These are phyloP conservation scores for Neofusicoccum sp. DNA, from an alignment of 2,329 filamentous ascomycete species.

Conservation along the genomic window DNA sequence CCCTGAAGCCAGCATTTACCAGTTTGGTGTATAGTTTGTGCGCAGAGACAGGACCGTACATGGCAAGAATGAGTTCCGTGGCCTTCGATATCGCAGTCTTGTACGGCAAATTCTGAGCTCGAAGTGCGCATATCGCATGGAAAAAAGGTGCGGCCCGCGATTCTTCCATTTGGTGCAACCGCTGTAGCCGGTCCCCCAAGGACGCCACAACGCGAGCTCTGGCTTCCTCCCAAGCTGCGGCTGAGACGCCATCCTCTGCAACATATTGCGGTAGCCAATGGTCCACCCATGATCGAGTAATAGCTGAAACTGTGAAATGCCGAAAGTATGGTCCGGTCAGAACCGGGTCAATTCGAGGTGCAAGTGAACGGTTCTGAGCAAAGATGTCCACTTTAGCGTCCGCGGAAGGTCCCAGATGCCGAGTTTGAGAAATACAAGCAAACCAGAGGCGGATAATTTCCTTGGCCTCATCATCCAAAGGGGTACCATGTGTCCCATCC, in stretches of 20 bases:
- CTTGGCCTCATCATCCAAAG: background rate
- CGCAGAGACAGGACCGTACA: background rate
- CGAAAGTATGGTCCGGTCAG: background rate
- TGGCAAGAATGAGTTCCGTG: background rate
- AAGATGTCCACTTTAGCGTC: background rate
- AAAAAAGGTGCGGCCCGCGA: background rate
- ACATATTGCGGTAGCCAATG: constrained; percentile 4
- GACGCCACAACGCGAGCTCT: too few species aligned
- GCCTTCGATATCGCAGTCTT: background rate
- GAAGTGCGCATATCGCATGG: background rate
- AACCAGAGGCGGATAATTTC: background rate
- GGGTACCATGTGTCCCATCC: background rate
- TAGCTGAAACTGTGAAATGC: background rate
- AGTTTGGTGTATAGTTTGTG: background rate
- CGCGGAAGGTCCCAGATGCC: background rate
- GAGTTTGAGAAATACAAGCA: background rate
- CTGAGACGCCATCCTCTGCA: background rate
- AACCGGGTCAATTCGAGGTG: background rate
- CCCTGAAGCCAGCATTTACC: background rate
- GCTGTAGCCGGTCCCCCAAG: background rate
- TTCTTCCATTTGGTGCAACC: background rate
- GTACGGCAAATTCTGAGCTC: background rate
- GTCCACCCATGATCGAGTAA: background rate
- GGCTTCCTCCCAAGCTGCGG: too few species aligned
- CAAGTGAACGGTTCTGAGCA: background rate